phyloP scores from a whole-genome alignment of 768 basidiomycete species.

The Rhizopogon sp. region DNA sequence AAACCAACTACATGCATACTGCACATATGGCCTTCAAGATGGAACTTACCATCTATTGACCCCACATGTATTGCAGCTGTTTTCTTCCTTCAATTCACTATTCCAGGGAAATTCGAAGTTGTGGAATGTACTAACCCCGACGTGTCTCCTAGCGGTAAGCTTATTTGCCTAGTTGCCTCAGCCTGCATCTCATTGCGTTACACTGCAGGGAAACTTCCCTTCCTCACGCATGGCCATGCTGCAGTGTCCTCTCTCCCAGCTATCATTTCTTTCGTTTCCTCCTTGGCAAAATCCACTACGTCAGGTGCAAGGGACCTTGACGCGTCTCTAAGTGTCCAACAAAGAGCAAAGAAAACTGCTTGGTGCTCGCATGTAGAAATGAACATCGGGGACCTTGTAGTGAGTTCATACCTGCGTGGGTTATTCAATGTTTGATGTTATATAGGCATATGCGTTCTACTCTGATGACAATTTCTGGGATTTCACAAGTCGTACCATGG shows the following conservation, averaged over 20 bases:
- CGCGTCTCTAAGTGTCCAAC: conserved; percentile 34
- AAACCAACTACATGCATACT: conserved; percentile 25
- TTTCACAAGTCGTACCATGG: conserved; percentile 51
- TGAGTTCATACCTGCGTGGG: conserved; percentile 31
- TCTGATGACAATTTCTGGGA: conserved; percentile 60
- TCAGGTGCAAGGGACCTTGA: conserved; percentile 42
- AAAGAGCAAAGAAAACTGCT: conserved; percentile 53
- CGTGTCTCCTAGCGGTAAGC: conserved; percentile 67
- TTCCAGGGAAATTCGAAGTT: conserved; percentile 65
- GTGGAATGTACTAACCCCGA: conserved; percentile 65
- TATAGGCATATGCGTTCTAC: conserved; percentile 60
- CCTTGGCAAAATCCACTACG: conserved; percentile 33
- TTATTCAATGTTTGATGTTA: conserved; percentile 5
- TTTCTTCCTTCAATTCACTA: conserved; percentile 60
- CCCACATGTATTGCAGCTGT: conserved; percentile 60
- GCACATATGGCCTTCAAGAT: conserved; percentile 68
- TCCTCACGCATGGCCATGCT: conserved; percentile 53
- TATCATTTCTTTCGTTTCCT: conserved; percentile 61
- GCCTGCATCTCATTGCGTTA: not conserved
- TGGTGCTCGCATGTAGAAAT: conserved; percentile 65
- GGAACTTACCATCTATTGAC: conserved; percentile 63
- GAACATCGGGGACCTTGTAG: conserved; percentile 65
- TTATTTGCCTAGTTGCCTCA: not conserved
- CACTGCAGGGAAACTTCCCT: conserved; percentile 64
- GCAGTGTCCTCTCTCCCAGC: conserved; percentile 47